Conservation (phyloP, 805 yeast species). For the Metschnikowia lachancei region DNA sequence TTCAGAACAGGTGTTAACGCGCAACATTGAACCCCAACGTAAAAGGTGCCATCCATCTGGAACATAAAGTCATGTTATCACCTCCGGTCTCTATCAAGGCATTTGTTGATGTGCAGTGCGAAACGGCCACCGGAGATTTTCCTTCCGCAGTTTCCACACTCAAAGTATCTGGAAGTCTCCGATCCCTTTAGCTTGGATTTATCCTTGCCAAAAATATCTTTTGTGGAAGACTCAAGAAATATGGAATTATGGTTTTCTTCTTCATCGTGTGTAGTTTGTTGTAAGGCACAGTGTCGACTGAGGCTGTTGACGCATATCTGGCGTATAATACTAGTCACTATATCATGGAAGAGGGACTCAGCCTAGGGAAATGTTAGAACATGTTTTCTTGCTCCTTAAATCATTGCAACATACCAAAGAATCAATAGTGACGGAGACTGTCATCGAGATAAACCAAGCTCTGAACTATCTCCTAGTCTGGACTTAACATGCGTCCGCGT, state of each 20-base stretch:
- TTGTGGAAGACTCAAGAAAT: conserved; percentile 9
- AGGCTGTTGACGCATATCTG: conserved; percentile 22
- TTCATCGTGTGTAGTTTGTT: conserved; percentile 2
- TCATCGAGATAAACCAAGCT: not conserved
- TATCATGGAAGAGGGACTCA: conserved; percentile 35
- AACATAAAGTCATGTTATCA: too few species aligned
- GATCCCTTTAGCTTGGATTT: conserved; percentile 39
- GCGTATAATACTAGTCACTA: conserved; percentile 32
- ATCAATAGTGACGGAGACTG: conserved; percentile 16
- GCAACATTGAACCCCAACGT: too few species aligned
- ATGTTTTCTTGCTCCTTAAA: too few species aligned
- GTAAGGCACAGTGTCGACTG: conserved; percentile 11
- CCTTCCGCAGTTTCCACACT: conserved; percentile 78
- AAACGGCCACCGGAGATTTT: conserved; percentile 88
- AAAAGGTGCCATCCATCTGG: too few species aligned
- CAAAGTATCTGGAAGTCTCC: conserved; percentile 60
- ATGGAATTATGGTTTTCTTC: not conserved
- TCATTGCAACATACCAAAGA: conserved; percentile 12
- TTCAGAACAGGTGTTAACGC: too few species aligned
- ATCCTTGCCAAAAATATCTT: conserved; percentile 53
- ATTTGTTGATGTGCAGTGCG: conserved; percentile 90
- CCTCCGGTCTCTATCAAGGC: conserved; percentile 51
- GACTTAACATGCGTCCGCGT: not conserved
- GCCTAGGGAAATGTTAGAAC: conserved; percentile 25
- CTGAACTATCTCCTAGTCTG: not conserved